Percentiles rank a stretch among this genome's conserved stretches.
phyloP scores from a whole-genome alignment of 305 asterid species.

The Rubia occidens region DNA sequence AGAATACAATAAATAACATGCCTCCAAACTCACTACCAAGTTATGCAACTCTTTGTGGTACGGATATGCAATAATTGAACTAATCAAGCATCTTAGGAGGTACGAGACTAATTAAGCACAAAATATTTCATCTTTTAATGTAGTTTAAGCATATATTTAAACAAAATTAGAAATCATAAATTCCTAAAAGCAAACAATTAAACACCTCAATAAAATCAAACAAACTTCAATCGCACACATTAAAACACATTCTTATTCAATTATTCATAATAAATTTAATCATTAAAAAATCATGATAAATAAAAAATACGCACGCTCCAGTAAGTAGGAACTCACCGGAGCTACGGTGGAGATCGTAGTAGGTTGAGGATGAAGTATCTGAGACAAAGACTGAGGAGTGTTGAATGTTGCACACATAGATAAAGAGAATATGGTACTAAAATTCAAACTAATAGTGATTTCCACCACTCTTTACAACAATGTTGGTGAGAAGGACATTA shows the following conservation, averaged over 20 bases:
- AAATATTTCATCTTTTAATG: too few species aligned
- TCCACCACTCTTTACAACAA: too few species aligned
- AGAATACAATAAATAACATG: slow-evolving; percentile 13
- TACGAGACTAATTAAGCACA: too few species aligned
- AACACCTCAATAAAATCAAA: background rate
- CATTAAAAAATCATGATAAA: background rate
- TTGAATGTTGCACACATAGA: background rate
- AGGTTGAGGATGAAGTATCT: slow-evolving; percentile 14
- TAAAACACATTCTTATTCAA: background rate
- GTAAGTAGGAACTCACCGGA: slow-evolving; percentile 1
- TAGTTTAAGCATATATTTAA: background rate
- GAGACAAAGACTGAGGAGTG: slow-evolving; percentile 16
- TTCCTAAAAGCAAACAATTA: background rate
- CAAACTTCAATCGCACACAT: background rate
- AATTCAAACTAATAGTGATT: too few species aligned
- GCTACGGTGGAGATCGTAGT: background rate
- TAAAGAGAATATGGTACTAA: background rate
- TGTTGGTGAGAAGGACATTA: too few species aligned
- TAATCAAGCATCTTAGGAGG: background rate
- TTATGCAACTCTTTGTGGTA: slow-evolving; percentile 59
- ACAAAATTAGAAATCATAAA: background rate
- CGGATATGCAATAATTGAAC: background rate
- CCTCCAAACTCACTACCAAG: slow-evolving; percentile 52
- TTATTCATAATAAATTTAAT: background rate
- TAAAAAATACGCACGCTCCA: background rate